phyloP scores from a whole-genome alignment of 441 rosid species.

The Hura crepitans region DNA sequence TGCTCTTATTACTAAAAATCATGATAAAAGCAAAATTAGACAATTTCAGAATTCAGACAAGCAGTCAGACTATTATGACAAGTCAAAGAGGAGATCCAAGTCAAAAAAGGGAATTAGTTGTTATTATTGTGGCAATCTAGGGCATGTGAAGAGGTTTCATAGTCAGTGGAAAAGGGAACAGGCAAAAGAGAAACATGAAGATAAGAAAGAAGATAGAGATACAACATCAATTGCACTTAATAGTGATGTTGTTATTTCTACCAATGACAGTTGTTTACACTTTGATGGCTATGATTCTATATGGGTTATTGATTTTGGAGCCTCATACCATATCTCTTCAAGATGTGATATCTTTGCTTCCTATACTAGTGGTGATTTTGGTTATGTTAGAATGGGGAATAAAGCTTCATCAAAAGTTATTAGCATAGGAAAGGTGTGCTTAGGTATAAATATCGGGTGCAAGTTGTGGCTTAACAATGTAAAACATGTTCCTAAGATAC shows the following conservation, averaged over 20 bases:
- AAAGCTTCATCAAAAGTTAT: background rate
- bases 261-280: background rate
- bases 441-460: background rate
- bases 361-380: background rate
- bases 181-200: background rate
- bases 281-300: background rate
- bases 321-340: too few relatives aligned
- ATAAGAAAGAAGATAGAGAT: too few relatives aligned
- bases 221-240: background rate
- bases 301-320: background rate
- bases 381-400: background rate
- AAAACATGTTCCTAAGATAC: background rate
- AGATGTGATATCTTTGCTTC: too few relatives aligned
- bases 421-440: background rate
- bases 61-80: background rate
- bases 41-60: background rate
- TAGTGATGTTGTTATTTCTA: background rate
- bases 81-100: background rate
- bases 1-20: background rate
- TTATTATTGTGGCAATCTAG: background rate
- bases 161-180: too few relatives aligned
- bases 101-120: background rate
- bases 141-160: background rate
- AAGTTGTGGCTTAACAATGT: background rate
- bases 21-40: background rate